phyloP scores from a whole-genome alignment of 2,329 filamentous ascomycete genomes.

The Penicillium oxalicum region DNA sequence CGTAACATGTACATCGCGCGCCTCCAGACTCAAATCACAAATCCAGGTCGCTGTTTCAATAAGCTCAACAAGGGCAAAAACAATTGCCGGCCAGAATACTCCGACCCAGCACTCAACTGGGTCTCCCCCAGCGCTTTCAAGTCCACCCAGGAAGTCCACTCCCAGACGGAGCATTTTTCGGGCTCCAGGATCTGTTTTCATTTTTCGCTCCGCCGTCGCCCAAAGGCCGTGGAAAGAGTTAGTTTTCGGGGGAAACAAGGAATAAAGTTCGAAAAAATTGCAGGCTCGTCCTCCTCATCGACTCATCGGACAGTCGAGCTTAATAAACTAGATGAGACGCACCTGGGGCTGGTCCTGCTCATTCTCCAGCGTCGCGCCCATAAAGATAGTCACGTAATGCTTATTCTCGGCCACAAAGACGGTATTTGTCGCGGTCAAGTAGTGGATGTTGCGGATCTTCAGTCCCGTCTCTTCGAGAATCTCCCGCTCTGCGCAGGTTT shows the following conservation, averaged over 20 bases:
- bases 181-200: conserved; percentile 35
- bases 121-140: conserved; percentile 35
- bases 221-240: too few relatives aligned
- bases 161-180: conserved; percentile 52
- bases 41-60: conserved; percentile 34
- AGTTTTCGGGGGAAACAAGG: too few relatives aligned
- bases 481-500: conserved; percentile 61
- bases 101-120: conserved; percentile 26
- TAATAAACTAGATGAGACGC: conserved; percentile 17
- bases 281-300: background rate
- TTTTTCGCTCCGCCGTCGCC: too few relatives aligned
- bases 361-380: conserved; percentile 49
- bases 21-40: conserved; percentile 8
- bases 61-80: conserved; percentile 47
- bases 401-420: conserved; percentile 55
- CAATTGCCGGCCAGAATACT: conserved; percentile 27
- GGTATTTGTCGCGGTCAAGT: conserved; percentile 62
- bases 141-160: conserved; percentile 48
- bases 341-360: conserved; percentile 50
- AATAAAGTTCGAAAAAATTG: background rate
- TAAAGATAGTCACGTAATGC: conserved; percentile 71
- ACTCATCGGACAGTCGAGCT: background rate
- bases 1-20: background rate
- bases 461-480: conserved; percentile 65
- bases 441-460: conserved; percentile 46